Evolutionary conservation across 2,329 filamentous ascomycete genomes (phyloP).

Genomic region (Didymella segeticola): DNA sequence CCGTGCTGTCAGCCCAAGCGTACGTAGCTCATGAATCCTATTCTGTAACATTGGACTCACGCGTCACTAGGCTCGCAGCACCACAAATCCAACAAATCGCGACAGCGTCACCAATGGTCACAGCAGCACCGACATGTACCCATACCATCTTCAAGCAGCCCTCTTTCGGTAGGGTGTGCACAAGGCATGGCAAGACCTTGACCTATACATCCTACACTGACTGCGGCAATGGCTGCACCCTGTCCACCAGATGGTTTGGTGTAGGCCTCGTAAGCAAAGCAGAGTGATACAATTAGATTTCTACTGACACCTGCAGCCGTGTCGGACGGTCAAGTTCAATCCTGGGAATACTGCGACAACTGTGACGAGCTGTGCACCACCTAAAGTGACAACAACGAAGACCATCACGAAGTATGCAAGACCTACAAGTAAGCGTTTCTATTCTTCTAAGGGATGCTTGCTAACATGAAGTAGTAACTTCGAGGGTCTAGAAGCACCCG

Average conservation of each 20-base stretch:
- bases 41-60: background rate
- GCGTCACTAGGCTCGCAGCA: background rate
- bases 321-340: constrained; percentile 24
- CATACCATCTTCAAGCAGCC: constrained; percentile 26
- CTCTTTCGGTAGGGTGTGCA: constrained; percentile 28
- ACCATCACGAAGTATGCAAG: background rate
- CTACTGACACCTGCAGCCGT: constrained; percentile 26
- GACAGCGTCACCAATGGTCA: background rate
- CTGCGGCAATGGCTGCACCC: constrained; percentile 32
- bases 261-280: constrained; percentile 32
- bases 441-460: background rate
- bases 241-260: constrained; percentile 28
- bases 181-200: constrained; percentile 28
- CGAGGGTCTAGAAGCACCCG: background rate
- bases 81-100: background rate
- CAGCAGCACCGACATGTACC: constrained; percentile 23
- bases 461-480: background rate
- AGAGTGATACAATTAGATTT: background rate
- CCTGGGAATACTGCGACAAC: constrained; percentile 14
- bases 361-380: constrained; percentile 12
- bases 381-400: background rate
- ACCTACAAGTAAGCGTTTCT: background rate
- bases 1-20: background rate
- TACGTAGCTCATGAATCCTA: background rate
- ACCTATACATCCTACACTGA: constrained; percentile 37